Evolutionary conservation across 805 yeast species (phyloP), one percentile per base, ranked within the genome.

Genomic region (Dipodascus geniculatus): DNA sequence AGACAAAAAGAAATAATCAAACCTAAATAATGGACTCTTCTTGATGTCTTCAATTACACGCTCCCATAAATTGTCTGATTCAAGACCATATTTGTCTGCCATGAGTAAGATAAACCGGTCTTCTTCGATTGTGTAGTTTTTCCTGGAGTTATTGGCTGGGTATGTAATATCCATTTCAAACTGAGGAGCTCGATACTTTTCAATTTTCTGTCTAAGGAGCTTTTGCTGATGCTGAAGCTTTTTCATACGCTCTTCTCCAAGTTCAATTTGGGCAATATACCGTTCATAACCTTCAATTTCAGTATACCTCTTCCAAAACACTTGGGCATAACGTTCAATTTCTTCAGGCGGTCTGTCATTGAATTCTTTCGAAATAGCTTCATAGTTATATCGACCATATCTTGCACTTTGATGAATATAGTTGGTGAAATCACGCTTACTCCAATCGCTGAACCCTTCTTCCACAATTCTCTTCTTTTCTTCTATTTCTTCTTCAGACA

Each of bases 251-350:
- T 86, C 95, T 65, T 93, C 98, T 19, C 97, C 99, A 2, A 76
- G 74, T 64, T 91, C 96, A 55, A 93, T 86, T 61, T 84, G 93
- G 20, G 76, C 72, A 52, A 90, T 69, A 65, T 84, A 87, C 60
- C 86, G 75, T 58, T 93, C 98, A 66, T 82, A 83, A n/a, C 96
- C 96, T 23, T 89, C 96, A 54, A 93, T 81, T 60, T 85, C 87
- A 51, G 78, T 72, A 64, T 80, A 83, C 53, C 85, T 75, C 47
- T 74, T 66, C 96, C 97, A 90, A 65, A 91, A 93, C 2, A 78
- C 84, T 51, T 74, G 72, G 8, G 91, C 81, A 65, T 91, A 91
- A 48, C 80, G 82, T 56, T 81, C 71, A 8, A 91, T 85, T 55
- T 91, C 96, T 4, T 85, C 95, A 2, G 72, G 64, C 0, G 87